Conservation (phyloP, 495 filamentous ascomycete genomes). For the Tetracladium marchalianum region DNA sequence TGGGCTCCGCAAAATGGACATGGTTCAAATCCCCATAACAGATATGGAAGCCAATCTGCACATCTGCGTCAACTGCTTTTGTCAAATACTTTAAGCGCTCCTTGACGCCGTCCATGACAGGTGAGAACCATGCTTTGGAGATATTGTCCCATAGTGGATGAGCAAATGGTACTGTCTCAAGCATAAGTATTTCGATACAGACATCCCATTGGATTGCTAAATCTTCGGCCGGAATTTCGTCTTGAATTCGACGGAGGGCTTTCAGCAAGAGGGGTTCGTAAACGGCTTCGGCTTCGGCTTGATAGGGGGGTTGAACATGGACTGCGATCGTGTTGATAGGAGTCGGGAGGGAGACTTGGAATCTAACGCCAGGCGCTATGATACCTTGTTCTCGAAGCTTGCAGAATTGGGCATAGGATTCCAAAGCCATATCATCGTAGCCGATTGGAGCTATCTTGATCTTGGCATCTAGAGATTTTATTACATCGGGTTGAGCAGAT, state of each 20-base stretch:
- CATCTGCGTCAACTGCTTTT: slow-evolving; percentile 21
- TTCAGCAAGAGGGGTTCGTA: slow-evolving; percentile 29
- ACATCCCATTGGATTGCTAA: slow-evolving; percentile 36
- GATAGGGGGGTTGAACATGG: slow-evolving; percentile 21
- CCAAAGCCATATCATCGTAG: slow-evolving; percentile 27
- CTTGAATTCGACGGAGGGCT: slow-evolving; percentile 24
- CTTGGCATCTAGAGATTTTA: slow-evolving; percentile 15
- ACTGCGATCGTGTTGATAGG: slow-evolving; percentile 22
- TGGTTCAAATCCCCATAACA: slow-evolving; percentile 37
- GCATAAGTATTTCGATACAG: slow-evolving; percentile 24
- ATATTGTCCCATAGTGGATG: slow-evolving; percentile 4
- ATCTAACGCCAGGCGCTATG: slow-evolving; percentile 23
- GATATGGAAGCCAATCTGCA: slow-evolving; percentile 32
- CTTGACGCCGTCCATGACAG: slow-evolving; percentile 27
- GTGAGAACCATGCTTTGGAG: slow-evolving; percentile 25
- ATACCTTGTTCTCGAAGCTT: slow-evolving; percentile 19
- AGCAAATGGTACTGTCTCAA: slow-evolving; percentile 19
- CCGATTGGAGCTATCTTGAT: slow-evolving; percentile 23
- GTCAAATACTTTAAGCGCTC: slow-evolving; percentile 22
- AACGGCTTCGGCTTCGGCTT: slow-evolving; percentile 24
- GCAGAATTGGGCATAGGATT: slow-evolving; percentile 27
- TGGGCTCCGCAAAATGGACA: slow-evolving; percentile 32
- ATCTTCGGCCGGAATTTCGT: slow-evolving; percentile 29
- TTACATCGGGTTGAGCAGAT: slow-evolving; percentile 1
- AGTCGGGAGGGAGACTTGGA: slow-evolving; percentile 31